Conservation (phyloP, 2,329 filamentous ascomycete genomes). For the Ramularia collo-cygni region DNA sequence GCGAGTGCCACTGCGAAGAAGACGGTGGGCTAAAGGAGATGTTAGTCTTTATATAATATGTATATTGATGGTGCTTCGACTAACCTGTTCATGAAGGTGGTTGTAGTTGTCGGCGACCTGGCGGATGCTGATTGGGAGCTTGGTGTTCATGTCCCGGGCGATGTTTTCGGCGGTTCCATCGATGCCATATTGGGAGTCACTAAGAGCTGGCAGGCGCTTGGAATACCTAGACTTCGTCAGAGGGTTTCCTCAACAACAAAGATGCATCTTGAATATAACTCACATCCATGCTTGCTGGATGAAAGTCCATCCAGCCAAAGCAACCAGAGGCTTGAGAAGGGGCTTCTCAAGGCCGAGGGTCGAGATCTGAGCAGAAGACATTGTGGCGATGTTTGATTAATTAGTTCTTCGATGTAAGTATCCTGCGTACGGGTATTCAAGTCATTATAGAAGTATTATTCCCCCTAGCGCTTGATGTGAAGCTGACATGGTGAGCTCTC, state of each 20-base stretch:
- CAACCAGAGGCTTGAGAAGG: conserved; percentile 16
- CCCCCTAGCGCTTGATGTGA: too few species aligned
- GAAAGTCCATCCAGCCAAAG: conserved; percentile 35
- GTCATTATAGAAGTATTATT: too few species aligned
- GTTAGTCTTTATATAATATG: too few species aligned
- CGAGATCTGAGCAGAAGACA: conserved; percentile 6
- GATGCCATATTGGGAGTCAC: conserved; percentile 19
- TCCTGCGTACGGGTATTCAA: too few species aligned
- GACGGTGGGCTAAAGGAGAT: conserved; percentile 25
- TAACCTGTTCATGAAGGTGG: conserved; percentile 33
- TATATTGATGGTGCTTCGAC: too few species aligned
- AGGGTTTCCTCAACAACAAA: too few species aligned
- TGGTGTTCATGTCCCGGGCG: conserved; percentile 12
- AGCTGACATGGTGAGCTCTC: too few species aligned
- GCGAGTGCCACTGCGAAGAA: conserved; percentile 34
- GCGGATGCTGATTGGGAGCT: conserved; percentile 10
- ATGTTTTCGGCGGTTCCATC: conserved; percentile 7
- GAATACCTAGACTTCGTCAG: too few species aligned
- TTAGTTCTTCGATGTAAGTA: too few species aligned
- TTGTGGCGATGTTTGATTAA: neutral
- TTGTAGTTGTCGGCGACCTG: conserved; percentile 37
- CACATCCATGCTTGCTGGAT: conserved; percentile 35
- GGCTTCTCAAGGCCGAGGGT: conserved; percentile 7
- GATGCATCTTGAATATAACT: too few species aligned
- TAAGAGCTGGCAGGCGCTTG: conserved; percentile 30